phyloP scores from a whole-genome alignment of 441 rosid species.

The Pelargonium australe region DNA sequence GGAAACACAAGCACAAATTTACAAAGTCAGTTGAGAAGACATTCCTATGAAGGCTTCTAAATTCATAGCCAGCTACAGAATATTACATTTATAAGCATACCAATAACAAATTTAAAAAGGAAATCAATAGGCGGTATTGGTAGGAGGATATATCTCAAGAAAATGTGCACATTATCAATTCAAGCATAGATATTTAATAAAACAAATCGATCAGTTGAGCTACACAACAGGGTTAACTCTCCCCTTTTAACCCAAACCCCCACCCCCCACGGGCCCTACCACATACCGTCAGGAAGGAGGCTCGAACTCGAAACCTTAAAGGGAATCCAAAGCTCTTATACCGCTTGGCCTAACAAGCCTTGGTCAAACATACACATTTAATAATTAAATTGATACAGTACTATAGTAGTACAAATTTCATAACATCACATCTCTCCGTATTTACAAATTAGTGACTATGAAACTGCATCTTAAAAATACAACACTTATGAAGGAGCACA shows the following conservation, averaged over 20 bases:
- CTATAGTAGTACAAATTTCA: not conserved
- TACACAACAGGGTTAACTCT: no score
- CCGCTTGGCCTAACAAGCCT: no score
- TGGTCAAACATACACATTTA: not conserved
- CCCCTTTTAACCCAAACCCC: no score
- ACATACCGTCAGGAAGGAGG: no score
- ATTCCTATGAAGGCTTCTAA: not conserved
- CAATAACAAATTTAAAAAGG: not conserved
- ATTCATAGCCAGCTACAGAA: not conserved
- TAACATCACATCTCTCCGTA: not conserved
- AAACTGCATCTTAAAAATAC: not conserved
- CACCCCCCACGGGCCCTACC: no score
- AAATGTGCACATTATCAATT: not conserved
- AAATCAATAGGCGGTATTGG: not conserved
- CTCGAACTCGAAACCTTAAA: no score
- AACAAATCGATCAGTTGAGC: no score
- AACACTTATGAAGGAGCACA: not conserved
- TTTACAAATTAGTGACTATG: not conserved
- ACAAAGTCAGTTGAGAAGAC: not conserved
- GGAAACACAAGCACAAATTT: slow-evolving; percentile 11
- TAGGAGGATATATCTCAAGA: not conserved
- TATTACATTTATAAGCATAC: not conserved
- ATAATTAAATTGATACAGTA: not conserved
- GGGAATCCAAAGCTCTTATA: no score
- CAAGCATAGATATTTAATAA: not conserved